A percentile compares a stretch with the other conserved stretches of the same genome.
Conservation (phyloP, 306 rosid genomes). For the Fagus crenata region DNA sequence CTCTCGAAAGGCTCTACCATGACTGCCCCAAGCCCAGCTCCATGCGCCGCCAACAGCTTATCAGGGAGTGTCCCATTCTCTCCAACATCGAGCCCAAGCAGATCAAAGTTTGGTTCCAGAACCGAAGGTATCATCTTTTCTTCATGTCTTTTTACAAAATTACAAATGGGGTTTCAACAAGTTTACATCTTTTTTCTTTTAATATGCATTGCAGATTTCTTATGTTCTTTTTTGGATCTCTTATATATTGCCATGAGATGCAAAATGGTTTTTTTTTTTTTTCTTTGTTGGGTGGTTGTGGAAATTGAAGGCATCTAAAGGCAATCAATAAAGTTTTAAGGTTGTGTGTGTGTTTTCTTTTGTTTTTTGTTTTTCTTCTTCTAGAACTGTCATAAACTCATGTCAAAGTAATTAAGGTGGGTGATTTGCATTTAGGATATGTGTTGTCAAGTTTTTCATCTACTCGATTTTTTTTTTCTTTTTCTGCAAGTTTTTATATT, state of each 20-base stretch:
- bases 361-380: not conserved
- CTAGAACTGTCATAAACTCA: not conserved
- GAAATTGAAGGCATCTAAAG: not conserved
- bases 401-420: not conserved
- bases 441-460: not conserved
- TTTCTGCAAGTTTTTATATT: not conserved
- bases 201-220: not conserved
- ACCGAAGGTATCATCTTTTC: conserved; percentile 57
- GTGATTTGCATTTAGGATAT: not conserved
- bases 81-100: conserved; percentile 93
- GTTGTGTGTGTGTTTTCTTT: not conserved
- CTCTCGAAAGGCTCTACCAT: conserved; percentile 87
- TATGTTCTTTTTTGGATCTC: not conserved
- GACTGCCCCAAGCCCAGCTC: conserved; percentile 98
- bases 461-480: not conserved
- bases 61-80: conserved; percentile 94
- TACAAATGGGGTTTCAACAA: not conserved
- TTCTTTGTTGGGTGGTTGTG: not conserved
- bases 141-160: not conserved
- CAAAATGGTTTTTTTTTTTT: not conserved
- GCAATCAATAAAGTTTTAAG: not conserved
- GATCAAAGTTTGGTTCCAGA: conserved; percentile 99
- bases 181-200: too few species aligned
- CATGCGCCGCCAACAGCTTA: conserved; percentile 93
- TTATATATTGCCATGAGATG: not conserved